Evolutionary conservation across 2,329 filamentous ascomycete species (phyloP).

Genomic region (Paracorniculantispora psalliotae): DNA sequence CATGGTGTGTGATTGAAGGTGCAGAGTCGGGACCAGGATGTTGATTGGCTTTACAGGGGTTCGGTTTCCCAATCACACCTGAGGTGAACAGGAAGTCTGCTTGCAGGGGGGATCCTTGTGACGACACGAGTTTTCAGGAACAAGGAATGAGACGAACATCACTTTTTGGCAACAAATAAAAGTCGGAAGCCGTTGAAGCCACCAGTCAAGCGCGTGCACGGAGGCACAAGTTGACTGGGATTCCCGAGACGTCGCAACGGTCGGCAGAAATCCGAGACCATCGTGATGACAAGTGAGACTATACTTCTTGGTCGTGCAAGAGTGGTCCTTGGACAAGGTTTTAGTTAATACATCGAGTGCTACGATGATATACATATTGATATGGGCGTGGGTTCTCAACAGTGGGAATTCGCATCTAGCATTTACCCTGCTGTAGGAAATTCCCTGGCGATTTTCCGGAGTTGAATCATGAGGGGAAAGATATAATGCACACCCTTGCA

Average conservation of each 20-base stretch:
- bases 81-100: background rate
- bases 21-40: background rate
- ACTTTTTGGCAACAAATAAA: background rate
- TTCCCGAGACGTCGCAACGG: background rate
- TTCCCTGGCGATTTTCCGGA: too few relatives aligned
- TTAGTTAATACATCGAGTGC: too few relatives aligned
- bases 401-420: too few relatives aligned
- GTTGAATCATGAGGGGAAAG: background rate
- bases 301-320: background rate
- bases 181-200: background rate
- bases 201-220: background rate
- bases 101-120: background rate
- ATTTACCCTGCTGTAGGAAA: too few relatives aligned
- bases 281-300: background rate
- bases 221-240: background rate
- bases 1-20: background rate
- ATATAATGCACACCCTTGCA: background rate
- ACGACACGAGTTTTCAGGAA: background rate
- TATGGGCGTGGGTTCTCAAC: too few relatives aligned
- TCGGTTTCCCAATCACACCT: background rate
- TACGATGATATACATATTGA: too few relatives aligned
- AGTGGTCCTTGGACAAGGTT: too few relatives aligned
- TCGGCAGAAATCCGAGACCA: background rate
- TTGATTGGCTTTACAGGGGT: background rate
- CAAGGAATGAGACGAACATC: background rate